phyloP scores from a whole-genome alignment of 352 stramenopile species.

The Globisporangium recalcitrans region DNA sequence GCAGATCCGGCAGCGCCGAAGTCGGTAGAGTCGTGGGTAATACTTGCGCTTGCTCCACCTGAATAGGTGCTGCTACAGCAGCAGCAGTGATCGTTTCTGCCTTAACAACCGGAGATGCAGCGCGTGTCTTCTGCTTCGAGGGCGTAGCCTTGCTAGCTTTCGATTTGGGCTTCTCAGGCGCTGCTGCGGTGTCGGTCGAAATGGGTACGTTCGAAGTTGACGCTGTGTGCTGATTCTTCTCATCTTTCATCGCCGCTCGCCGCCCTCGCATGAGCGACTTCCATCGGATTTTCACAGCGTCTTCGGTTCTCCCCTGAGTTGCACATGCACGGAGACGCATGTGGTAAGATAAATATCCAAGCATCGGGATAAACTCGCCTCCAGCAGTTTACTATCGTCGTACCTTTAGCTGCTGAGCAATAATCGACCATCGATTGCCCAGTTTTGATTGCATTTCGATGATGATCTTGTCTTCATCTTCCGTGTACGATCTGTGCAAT shows the following conservation, averaged over 20 bases:
- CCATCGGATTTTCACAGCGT: conserved; percentile 92
- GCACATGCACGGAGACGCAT: not conserved
- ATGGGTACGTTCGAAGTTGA: conserved; percentile 3
- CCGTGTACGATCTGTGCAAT: conserved; percentile 63
- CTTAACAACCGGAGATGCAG: conserved; percentile 30
- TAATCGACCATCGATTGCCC: conserved; percentile 91
- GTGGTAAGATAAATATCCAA: not conserved
- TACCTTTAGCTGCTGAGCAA: conserved; percentile 87
- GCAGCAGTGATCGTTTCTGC: conserved; percentile 11
- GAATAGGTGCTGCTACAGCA: not conserved
- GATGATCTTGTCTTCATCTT: conserved; percentile 91
- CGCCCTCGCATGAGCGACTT: conserved; percentile 86
- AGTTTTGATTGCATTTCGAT: conserved; percentile 90
- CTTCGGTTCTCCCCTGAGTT: conserved; percentile 82
- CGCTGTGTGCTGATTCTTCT: conserved; percentile 25
- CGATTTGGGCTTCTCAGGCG: conserved; percentile 23
- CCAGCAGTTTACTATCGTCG: not conserved
- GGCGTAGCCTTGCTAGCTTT: conserved; percentile 40
- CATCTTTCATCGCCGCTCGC: conserved; percentile 62
- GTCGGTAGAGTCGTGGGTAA: not conserved
- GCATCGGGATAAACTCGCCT: not conserved
- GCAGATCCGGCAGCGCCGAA: conserved; percentile 3
- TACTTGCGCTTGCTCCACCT: conserved; percentile 9
- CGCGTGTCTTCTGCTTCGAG: conserved; percentile 32
- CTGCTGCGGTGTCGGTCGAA: not conserved